Base-by-base conservation (phyloP, 345 rosid species). In the Pistacia atlantica region DNA sequence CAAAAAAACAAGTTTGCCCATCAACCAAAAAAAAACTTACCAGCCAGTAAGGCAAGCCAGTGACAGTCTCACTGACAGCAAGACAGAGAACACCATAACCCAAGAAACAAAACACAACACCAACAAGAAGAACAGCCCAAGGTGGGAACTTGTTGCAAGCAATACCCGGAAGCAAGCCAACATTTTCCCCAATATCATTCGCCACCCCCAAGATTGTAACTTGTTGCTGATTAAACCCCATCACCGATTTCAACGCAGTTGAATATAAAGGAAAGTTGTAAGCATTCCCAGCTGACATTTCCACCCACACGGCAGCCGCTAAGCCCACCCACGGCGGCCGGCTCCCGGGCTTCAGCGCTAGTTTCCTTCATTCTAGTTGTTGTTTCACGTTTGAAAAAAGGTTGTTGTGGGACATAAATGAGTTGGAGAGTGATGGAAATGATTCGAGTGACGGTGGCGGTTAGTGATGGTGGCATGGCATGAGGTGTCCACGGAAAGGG, bases 311-410 rank as follows among this genome's bases (percentile, higher is more conserved):
- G 8, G 99, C 99, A 0, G 99, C 98, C 0, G 95, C 97, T 28
- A 94, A 84, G 0, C 98, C 97, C 62, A 94, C 93, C 99, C 99
- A 96, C 2, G 99, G 99, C 11, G 99, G 98, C 75, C 97, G 85
- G 76, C 92, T 96, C 54, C 98, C 98, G 2, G 85, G 84, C 82
- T 93, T 96, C 4, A 91, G 85, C 52, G 77, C 88, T 25, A 74
- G 10, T 0, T 68, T 49, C 52, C 52, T 20, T 33, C 72, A 68
- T 49, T 51, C 9, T 7, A 1, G 46, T 42, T 8, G 46, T 42
- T 8, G 46, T 42, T 42, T 7, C 46, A 42, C 9, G 46, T 42
- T 42, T 42, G 46, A 42, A 42, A 42, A 42, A 42, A 42, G n/a
- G 9, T 5, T 0, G 46, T 42, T 42, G 46, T 42, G 8, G 8